phyloP scores from a whole-genome alignment of 192 early-diverging fungal genomes.

The Coemansia erecta region DNA sequence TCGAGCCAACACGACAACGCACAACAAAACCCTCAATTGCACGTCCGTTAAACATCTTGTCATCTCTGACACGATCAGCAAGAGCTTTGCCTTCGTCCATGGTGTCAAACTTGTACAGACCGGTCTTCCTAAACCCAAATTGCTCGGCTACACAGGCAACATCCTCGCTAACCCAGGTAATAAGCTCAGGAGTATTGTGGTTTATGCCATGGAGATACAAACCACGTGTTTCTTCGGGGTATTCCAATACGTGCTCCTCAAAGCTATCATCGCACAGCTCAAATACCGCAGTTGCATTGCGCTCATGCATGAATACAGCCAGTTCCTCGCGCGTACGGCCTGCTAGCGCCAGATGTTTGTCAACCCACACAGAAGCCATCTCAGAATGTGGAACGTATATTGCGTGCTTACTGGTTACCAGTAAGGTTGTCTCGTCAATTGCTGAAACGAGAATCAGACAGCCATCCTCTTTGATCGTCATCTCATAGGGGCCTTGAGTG shows the following conservation, averaged over 20 bases:
- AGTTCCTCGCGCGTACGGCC: constrained; percentile 66
- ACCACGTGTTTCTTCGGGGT: constrained; percentile 71
- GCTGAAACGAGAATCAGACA: constrained; percentile 87
- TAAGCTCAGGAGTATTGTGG: constrained; percentile 68
- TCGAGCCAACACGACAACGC: constrained; percentile 57
- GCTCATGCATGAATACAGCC: constrained; percentile 63
- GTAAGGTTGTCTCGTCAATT: constrained; percentile 55
- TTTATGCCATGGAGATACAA: constrained; percentile 93
- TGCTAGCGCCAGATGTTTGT: constrained; percentile 59
- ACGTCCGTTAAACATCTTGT: constrained; percentile 65
- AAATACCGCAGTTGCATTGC: constrained; percentile 77
- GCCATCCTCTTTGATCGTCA: constrained; percentile 95
- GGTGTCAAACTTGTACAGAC: constrained; percentile 56
- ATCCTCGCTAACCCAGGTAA: constrained; percentile 65
- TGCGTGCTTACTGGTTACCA: constrained; percentile 92
- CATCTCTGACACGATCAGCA: constrained; percentile 62
- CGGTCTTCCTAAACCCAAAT: constrained; percentile 71
- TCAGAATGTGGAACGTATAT: constrained; percentile 53
- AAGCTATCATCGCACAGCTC: constrained; percentile 93
- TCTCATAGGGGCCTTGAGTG: constrained; percentile 83
- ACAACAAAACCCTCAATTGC: constrained; percentile 93
- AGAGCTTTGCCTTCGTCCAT: constrained; percentile 65
- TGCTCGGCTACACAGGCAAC: constrained; percentile 63
- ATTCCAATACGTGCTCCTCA: constrained; percentile 92
- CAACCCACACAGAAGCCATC: constrained; percentile 74